Percentiles rank a stretch among this genome's conserved stretches.
Conservation (phyloP, 768 basidiomycete genomes). For the Macrolepiota fuliginosa region DNA sequence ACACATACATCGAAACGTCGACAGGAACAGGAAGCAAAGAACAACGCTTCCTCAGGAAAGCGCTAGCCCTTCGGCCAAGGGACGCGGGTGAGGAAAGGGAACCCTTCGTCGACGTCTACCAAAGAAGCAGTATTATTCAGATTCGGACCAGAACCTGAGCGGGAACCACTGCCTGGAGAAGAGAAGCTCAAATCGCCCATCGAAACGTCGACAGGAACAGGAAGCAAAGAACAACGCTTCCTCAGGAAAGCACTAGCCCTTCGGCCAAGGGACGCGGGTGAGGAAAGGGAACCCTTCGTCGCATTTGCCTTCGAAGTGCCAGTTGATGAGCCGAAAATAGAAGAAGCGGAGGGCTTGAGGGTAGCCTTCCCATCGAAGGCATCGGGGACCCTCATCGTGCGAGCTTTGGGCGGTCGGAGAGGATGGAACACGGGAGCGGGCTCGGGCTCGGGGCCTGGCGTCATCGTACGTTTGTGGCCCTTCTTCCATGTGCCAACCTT, state of each 20-base stretch:
- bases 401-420: constrained; percentile 45
- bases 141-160: background rate
- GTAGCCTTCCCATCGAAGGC: constrained; percentile 5
- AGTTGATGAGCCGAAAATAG: background rate
- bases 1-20: too few relatives aligned
- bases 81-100: too few relatives aligned
- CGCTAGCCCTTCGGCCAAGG: too few relatives aligned
- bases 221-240: constrained; percentile 9
- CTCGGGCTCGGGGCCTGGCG: constrained; percentile 57
- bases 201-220: constrained; percentile 4
- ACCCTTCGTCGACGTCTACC: too few relatives aligned
- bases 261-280: constrained; percentile 7
- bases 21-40: too few relatives aligned
- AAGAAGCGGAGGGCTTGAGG: constrained; percentile 2
- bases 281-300: constrained; percentile 1
- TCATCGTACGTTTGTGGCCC: constrained; percentile 51
- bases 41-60: too few relatives aligned
- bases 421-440: constrained; percentile 59
- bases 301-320: background rate
- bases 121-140: background rate
- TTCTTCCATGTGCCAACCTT: constrained; percentile 15
- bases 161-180: background rate
- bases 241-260: constrained; percentile 10
- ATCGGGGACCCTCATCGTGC: constrained; percentile 14
- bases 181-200: constrained; percentile 4